These are phyloP conservation scores for Elsinoe arachidis DNA, from an alignment of 2,329 filamentous ascomycete species.

Conservation along the genomic window DNA sequence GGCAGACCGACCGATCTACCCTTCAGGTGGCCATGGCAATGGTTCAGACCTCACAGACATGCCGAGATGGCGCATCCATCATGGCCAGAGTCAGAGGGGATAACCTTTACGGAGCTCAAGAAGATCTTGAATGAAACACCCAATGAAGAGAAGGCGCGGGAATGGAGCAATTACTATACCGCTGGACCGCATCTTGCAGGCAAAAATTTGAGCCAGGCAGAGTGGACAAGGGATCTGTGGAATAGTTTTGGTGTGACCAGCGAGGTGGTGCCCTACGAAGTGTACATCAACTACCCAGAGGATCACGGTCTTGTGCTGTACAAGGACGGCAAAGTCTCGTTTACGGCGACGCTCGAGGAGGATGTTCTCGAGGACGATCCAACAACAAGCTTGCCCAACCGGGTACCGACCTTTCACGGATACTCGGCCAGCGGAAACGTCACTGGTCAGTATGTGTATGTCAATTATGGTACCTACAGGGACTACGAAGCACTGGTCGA, in stretches of 20 bases:
- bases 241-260: conserved; percentile 39
- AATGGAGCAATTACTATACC: conserved; percentile 45
- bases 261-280: conserved; percentile 41
- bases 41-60: conserved; percentile 10
- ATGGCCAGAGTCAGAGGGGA: conserved; percentile 38
- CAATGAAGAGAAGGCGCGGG: conserved; percentile 40
- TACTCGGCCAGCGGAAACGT: conserved; percentile 91
- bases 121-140: conserved; percentile 47
- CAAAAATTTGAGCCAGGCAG: conserved; percentile 43
- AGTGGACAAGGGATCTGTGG: conserved; percentile 44
- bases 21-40: conserved; percentile 11
- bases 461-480: conserved; percentile 79
- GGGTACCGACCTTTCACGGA: conserved; percentile 66
- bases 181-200: conserved; percentile 43
- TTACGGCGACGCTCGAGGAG: conserved; percentile 64
- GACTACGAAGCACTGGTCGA: conserved; percentile 76
- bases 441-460: conserved; percentile 76
- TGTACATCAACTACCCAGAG: conserved; percentile 44
- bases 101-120: conserved; percentile 48
- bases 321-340: conserved; percentile 29
- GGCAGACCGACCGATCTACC: conserved; percentile 18
- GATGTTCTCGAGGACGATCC: conserved; percentile 76
- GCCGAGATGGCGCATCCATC: conserved; percentile 20
- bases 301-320: conserved; percentile 39
- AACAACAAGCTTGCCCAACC: conserved; percentile 45